Evolutionary conservation across 495 filamentous ascomycete species (phyloP), one percentile per base, ranked within the genome.

Genomic region (Hypoxylon trugodes): DNA sequence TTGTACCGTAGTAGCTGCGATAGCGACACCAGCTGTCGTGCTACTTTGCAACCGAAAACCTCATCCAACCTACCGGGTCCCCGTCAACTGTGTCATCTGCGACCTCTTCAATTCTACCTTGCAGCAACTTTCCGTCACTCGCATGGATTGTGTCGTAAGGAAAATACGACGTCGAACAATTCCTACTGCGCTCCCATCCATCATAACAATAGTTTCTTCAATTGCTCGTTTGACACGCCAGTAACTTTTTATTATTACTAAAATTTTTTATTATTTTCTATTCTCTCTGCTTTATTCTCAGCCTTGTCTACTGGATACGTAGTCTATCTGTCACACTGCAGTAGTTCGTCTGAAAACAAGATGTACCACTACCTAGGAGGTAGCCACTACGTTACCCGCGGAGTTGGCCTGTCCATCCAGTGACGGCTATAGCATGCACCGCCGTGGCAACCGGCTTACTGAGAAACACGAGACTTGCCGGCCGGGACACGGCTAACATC

Each of bases 251-350:
- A n/a, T n/a, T n/a, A n/a, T n/a, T n/a, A n/a, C n/a, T n/a, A n/a
- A n/a, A n/a, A n/a, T n/a, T 41, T 26, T 25, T 47, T 24, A 37
- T 48, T 28, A 8, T 13, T 25, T 22, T 47, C 38, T 28, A 38
- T 51, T 32, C 21, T 47, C 15, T 51, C 38, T 18, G 35, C 49
- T 49, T 67, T n/a, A n/a, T n/a, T n/a, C n/a, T n/a, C 63, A 66
- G 57, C 63, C 63, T 66, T 61, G 58, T 54, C 64, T 61, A 61
- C 53, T 33, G 40, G 18, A 61, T 53, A 61, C 51, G 64, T 67
- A 67, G 64, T 48, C 26, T 56, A 35, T 47, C 36, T 58, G 64
- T 67, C 58, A 61, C 64, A 67, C 58, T 57, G 64, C 64, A 67
- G 64, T 62, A 67, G 64, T 67, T 67, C 52, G 38, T 59, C 52